A percentile compares a stretch with the other conserved stretches of the same genome.
These are phyloP conservation scores for Fusarium albosuccineum DNA, from an alignment of 2,329 filamentous ascomycete genomes.

Conservation along the genomic window DNA sequence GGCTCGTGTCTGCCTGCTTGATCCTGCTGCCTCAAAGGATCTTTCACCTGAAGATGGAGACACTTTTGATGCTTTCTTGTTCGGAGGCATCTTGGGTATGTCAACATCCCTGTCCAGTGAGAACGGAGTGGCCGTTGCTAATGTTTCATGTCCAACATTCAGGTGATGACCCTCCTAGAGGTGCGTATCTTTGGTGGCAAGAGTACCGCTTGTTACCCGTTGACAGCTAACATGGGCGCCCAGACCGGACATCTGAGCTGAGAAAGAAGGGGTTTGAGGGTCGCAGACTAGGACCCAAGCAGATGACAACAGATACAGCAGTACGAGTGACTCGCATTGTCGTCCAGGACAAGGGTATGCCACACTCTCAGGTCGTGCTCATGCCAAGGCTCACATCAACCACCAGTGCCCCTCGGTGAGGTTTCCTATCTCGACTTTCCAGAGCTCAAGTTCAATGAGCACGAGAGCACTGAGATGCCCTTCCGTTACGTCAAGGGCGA, in stretches of 20 bases:
- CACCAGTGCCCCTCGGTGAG: slow-evolving; percentile 78
- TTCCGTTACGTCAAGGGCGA: slow-evolving; percentile 91
- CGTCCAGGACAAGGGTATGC: slow-evolving; percentile 82
- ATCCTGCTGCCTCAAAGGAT: slow-evolving; percentile 86
- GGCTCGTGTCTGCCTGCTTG: slow-evolving; percentile 85
- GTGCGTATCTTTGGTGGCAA: slow-evolving; percentile 62
- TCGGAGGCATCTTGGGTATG: slow-evolving; percentile 93
- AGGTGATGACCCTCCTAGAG: slow-evolving; percentile 95
- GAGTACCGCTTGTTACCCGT: neutral
- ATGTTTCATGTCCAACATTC: slow-evolving; percentile 26
- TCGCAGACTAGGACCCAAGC: slow-evolving; percentile 87
- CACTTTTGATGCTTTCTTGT: slow-evolving; percentile 89
- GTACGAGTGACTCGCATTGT: slow-evolving; percentile 93
- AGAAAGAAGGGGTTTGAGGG: slow-evolving; percentile 93
- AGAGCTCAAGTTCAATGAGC: slow-evolving; percentile 88
- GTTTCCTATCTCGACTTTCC: slow-evolving; percentile 90
- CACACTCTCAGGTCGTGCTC: neutral
- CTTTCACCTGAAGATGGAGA: slow-evolving; percentile 86
- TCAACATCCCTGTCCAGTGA: slow-evolving; percentile 18
- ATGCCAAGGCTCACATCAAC: slow-evolving; percentile 23
- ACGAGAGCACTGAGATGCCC: slow-evolving; percentile 97
- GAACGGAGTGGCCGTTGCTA: slow-evolving; percentile 16
- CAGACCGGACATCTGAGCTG: slow-evolving; percentile 95
- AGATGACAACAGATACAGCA: slow-evolving; percentile 99
- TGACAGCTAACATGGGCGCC: slow-evolving; percentile 25